phyloP scores from a whole-genome alignment of 768 basidiomycete species.

The Neoboletus magnificus region DNA sequence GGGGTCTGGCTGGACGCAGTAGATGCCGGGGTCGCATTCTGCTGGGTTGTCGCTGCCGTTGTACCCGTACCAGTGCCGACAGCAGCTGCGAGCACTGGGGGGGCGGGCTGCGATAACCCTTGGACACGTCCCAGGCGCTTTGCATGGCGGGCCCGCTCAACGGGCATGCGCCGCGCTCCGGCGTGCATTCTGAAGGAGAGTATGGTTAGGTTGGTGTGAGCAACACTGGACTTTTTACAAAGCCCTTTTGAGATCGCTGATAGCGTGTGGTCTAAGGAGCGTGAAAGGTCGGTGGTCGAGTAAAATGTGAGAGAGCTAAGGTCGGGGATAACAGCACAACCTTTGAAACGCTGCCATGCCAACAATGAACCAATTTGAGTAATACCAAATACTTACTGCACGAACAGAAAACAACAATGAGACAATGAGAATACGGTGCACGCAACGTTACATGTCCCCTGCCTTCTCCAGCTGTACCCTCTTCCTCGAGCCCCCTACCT shows the following conservation, averaged over 20 bases:
- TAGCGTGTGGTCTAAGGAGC: conserved; percentile 13
- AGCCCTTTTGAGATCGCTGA: not conserved
- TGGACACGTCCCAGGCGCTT: conserved; percentile 31
- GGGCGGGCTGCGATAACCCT: not conserved
- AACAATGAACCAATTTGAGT: conserved; percentile 6
- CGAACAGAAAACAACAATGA: not conserved
- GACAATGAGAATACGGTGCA: not conserved
- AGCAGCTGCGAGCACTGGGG: conserved; percentile 2
- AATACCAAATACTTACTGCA: not conserved
- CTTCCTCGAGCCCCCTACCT: conserved; percentile 66
- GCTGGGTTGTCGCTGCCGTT: conserved; percentile 1
- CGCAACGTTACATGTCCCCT: conserved; percentile 35
- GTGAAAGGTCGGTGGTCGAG: conserved; percentile 6
- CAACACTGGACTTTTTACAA: not conserved
- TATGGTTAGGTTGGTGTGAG: not conserved
- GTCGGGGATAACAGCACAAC: not conserved
- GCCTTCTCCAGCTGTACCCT: conserved; percentile 68
- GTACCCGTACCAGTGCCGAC: not conserved
- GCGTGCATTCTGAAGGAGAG: conserved; percentile 24
- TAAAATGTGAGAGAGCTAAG: conserved; percentile 3
- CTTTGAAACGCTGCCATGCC: conserved; percentile 14
- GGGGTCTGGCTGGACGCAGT: not conserved
- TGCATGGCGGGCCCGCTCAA: conserved; percentile 33
- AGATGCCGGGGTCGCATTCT: not conserved
- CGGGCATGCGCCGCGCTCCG: conserved; percentile 25